Evolutionary conservation across 2,329 filamentous ascomycete species (phyloP), one percentile per base, ranked within the genome.

Genomic region (Pseudogymnoascus sp.): DNA sequence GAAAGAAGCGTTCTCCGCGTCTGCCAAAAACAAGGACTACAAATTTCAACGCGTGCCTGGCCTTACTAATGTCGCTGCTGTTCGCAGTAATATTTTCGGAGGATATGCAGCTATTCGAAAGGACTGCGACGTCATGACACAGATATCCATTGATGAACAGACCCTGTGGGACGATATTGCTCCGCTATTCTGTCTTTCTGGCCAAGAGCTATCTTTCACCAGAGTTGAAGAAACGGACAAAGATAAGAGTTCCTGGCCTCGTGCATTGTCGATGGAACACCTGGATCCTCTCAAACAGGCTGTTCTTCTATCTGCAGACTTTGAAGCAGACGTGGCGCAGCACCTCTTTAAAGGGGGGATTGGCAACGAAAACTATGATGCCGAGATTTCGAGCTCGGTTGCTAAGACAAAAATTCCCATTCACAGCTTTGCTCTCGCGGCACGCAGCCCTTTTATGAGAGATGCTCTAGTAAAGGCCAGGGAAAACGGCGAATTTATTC

Each of bases 11-110:
- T 54, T 54, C 21, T 54, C 47, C 5, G 78, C 69, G 60, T 68
- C 67, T 35, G 64, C 64, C 13, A 63, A 76, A 10, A 77, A 76
- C 3, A 96, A 95, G 67, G 92, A 96, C 70, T 96, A 95, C 78
- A 99, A 99, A 72, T 99, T 97, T 67, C 87, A 93, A 68, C 86
- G 94, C 62, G 85, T 99, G 7, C 88, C 94, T 0, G 92, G 89
- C 41, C 83, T 99, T 61, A 96, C 91, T 1, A 86, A 92, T 36
- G 90, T 95, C 11, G 82, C 88, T 33, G 86, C 87, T 3, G 92
- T 97, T 6, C 83, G 92, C 66, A 93, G 92, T 67, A 97, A 94
- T 35, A 84, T 88, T 0, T 96, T 90, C 74, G 94, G 94, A 4
- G 90, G 93, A 0, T 97, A 93, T 76, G 89, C 91, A 35, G 92